Percentiles rank a stretch among this genome's conserved stretches.
These are phyloP conservation scores for Phaeosphaeriaceae sp. DNA, from an alignment of 2,329 filamentous ascomycete genomes.

Conservation along the genomic window DNA sequence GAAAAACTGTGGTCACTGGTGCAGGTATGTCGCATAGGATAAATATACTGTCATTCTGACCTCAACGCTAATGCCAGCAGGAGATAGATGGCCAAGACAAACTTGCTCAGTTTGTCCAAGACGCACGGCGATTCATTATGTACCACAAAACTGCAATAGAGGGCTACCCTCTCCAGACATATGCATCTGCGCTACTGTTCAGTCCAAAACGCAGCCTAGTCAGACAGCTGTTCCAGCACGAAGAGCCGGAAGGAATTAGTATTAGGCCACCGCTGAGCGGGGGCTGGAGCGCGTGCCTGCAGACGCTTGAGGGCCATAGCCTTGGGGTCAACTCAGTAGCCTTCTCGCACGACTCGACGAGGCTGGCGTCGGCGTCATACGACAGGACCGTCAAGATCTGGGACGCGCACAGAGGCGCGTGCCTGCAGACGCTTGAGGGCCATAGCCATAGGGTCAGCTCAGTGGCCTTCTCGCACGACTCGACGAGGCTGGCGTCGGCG, in stretches of 20 bases:
- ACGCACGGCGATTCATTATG: constrained; percentile 29
- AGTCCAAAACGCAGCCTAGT: constrained; percentile 24
- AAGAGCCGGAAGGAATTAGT: constrained; percentile 21
- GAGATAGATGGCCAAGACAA: background rate
- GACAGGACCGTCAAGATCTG: constrained; percentile 19
- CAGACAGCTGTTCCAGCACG: constrained; percentile 16
- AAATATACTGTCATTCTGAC: background rate
- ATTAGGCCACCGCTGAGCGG: constrained; percentile 14
- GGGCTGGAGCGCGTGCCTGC: constrained; percentile 5
- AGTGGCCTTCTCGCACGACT: constrained; percentile 30
- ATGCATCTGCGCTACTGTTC: constrained; percentile 30
- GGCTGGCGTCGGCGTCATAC: background rate
- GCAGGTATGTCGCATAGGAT: constrained; percentile 3
- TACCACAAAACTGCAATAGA: constrained; percentile 29
- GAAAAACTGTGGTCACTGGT: constrained; percentile 5
- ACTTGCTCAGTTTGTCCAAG: constrained; percentile 14
- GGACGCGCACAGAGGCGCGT: constrained; percentile 5
- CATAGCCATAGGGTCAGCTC: constrained; percentile 5
- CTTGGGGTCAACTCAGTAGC: constrained; percentile 17
- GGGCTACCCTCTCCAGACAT: constrained; percentile 28
- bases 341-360: constrained; percentile 22
- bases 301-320: constrained; percentile 24
- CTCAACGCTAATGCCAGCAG: constrained; percentile 2
- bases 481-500: constrained; percentile 13
- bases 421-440: constrained; percentile 23